A percentile compares a stretch with the other conserved stretches of the same genome.
phyloP scores from a whole-genome alignment of 164 flowering plant genomes.

The Chimonanthus salicifolius region DNA sequence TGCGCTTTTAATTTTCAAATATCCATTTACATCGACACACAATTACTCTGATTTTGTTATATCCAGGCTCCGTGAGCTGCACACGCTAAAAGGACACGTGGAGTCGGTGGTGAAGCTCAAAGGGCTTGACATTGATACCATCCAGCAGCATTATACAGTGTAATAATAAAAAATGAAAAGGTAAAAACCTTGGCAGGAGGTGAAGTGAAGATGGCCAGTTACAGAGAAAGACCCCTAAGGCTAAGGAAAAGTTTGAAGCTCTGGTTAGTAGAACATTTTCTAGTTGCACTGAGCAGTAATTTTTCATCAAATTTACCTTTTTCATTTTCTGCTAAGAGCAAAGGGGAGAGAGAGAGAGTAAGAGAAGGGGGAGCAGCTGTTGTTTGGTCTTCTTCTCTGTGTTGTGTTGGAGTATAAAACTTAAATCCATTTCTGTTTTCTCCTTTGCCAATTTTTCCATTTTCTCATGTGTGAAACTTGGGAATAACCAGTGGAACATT shows the following conservation, averaged over 20 bases:
- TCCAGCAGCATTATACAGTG: slow-evolving; percentile 72
- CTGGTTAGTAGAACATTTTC: slow-evolving; percentile 8
- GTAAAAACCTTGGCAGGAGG: not conserved
- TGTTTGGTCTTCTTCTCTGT: slow-evolving; percentile 1
- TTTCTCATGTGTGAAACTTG: not conserved
- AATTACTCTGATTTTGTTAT: not conserved
- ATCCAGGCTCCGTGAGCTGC: slow-evolving; percentile 65
- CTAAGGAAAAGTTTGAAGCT: not conserved
- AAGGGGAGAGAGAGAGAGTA: not conserved
- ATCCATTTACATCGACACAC: too few species aligned
- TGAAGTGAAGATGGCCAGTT: not conserved
- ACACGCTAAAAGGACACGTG: slow-evolving; percentile 70
- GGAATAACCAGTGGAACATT: not conserved
- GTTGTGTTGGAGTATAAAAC: slow-evolving; percentile 8
- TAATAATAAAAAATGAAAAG: slow-evolving; percentile 16
- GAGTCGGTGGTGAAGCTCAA: slow-evolving; percentile 75
- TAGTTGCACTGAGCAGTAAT: slow-evolving; percentile 1
- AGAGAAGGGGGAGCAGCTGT: too few species aligned
- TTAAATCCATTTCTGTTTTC: not conserved
- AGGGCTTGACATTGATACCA: slow-evolving; percentile 64
- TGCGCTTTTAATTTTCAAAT: too few species aligned
- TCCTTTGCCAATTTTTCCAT: not conserved
- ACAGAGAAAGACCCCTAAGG: not conserved
- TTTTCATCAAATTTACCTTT: slow-evolving; percentile 5
- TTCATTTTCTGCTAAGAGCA: slow-evolving; percentile 12